Evolutionary conservation across 345 rosid genomes (phyloP), one percentile per base, ranked within the genome.

Genomic region (Brassica nigra): DNA sequence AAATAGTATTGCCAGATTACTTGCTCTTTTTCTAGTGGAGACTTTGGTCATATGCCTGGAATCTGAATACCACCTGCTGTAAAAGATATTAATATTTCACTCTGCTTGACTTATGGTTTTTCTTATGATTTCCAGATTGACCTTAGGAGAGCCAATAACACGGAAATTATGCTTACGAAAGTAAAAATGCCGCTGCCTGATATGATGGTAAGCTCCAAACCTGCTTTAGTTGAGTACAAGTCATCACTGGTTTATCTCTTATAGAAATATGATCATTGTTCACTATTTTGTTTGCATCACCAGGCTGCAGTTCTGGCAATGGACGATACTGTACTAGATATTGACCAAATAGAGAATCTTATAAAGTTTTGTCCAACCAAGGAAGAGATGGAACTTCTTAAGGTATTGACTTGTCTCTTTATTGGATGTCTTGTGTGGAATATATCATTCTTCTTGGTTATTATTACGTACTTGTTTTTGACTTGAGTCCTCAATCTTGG

Each of bases 121-220:
- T 68, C 20, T 52, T 62, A 36, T 77, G 72, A n/a, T 58, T 65
- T 89, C 79, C 84, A 96, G 99, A 70, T 96, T 81, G 99, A 96
- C 68, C 83, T 96, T 80, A 86, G 99, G 82, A 92, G 99, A 87
- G 98, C 99, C 79, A 88, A 96, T 82, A 96, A 96, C 89, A 96
- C 98, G 61, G 98, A 96, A 87, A 95, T 95, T 78, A 95, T 96
- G 99, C 99, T 96, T 78, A 96, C 99, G 54, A 96, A 96, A 89
- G 97, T 96, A 58, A 96, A 96, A 89, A 96, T 96, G 99, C 97
- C 97, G 8, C 91, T 96, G 67, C 81, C 98, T 64, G 97, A 93
- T 86, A 90, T 96, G 99, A 96, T 93, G 99, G 99, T 96, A 86
- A 88, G 92, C 79, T 81, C 66, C 74, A 73, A 57, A 81, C 47